phyloP scores from a whole-genome alignment of 805 yeast species.

The Spathaspora girioi region DNA sequence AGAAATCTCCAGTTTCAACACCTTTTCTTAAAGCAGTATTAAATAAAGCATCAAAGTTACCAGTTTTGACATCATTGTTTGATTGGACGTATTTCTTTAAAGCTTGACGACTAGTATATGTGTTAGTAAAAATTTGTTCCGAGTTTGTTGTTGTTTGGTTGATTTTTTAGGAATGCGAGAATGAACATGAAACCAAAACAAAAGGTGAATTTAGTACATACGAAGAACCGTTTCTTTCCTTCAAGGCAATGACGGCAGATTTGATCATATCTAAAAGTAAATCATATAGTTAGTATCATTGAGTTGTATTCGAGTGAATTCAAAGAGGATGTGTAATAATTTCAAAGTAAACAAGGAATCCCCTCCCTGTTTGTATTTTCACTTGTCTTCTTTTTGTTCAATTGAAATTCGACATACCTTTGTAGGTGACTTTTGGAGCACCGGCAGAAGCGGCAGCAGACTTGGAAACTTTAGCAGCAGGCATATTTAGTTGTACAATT shows the following conservation, averaged over 20 bases:
- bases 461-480: not conserved
- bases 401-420: constrained; percentile 33
- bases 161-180: not conserved
- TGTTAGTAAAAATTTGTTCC: not conserved
- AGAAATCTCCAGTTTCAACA: constrained; percentile 69
- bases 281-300: constrained; percentile 7
- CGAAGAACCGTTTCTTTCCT: constrained; percentile 79
- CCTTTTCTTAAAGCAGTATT: constrained; percentile 79
- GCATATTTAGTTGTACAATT: not conserved
- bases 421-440: constrained; percentile 38
- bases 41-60: constrained; percentile 71
- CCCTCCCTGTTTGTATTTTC: not conserved
- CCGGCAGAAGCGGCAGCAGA: constrained; percentile 14
- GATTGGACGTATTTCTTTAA: constrained; percentile 77
- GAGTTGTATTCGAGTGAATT: not conserved
- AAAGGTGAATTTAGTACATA: constrained; percentile 28
- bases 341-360: not conserved
- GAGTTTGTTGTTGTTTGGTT: not conserved
- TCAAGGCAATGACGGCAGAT: constrained; percentile 65
- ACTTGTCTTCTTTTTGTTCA: not conserved
- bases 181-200: not conserved
- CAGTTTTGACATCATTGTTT: constrained; percentile 54
- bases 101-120: constrained; percentile 61
- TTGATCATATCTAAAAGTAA: constrained; percentile 51
- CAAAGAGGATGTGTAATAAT: not conserved